These are phyloP conservation scores for Neonectria coccinea DNA, from an alignment of 2,329 filamentous ascomycete species.

Conservation along the genomic window DNA sequence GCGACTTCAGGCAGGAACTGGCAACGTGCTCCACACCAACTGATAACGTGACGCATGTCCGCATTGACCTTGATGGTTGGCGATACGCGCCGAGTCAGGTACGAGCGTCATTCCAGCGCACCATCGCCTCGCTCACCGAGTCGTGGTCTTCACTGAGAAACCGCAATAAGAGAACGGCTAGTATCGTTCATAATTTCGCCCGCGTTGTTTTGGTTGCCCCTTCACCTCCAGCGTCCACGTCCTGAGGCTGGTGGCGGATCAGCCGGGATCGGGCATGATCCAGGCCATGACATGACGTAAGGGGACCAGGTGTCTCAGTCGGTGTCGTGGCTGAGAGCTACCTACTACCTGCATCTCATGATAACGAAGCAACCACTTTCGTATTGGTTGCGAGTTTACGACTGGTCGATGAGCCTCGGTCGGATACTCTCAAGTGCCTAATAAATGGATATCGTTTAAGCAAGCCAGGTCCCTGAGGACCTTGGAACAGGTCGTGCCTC, in stretches of 20 bases:
- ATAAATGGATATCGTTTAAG: background rate
- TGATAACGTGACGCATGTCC: conserved; percentile 42
- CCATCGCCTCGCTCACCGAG: background rate
- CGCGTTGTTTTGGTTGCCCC: background rate
- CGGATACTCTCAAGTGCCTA: background rate
- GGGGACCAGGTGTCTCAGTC: conserved; percentile 8
- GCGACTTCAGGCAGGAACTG: conserved; percentile 21
- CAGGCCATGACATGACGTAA: conserved; percentile 28
- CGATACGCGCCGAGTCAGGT: conserved; percentile 36
- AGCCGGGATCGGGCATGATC: conserved; percentile 16
- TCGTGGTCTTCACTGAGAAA: background rate
- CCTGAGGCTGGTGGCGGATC: background rate
- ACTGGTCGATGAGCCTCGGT: background rate
- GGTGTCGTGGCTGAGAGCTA: conserved; percentile 6
- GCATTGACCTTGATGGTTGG: conserved; percentile 42
- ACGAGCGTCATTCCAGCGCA: conserved; percentile 18
- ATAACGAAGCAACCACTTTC: conserved; percentile 5
- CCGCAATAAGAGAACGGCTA: background rate
- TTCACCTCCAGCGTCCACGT: background rate
- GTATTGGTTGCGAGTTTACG: background rate
- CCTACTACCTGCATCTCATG: conserved; percentile 5
- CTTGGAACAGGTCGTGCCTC: background rate
- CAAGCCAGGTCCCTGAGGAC: background rate
- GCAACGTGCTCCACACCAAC: conserved; percentile 20
- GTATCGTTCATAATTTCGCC: background rate